Base-by-base conservation (phyloP, 2,329 filamentous ascomycete species). In the Diaporthe amygdali region DNA sequence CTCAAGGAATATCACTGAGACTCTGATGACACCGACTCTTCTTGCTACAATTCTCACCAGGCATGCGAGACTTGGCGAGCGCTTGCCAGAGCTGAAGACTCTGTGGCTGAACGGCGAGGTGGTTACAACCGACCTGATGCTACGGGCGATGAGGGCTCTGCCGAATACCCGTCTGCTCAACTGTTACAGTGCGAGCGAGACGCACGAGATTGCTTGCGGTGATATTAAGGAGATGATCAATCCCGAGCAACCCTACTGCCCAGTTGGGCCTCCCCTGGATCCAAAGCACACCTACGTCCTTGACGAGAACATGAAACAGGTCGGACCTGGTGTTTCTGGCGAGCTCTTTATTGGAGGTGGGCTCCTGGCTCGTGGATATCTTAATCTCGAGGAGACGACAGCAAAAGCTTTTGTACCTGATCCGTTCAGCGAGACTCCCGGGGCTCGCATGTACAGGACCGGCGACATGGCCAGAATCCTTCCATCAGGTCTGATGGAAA, bases 141-240 rank as follows among this genome's bases (percentile, higher is more conserved):
- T 90, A 32, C 88, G 92, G 49, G 91, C 90, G 2, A 84, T 92
- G 67, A 88, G 89, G 68, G 90, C 91, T 2, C 85, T 95, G 5
- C 93, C 93, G 0, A 88, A 91, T 0, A 87, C 90, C 3, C 90
- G 92, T 20, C 82, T 96, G 15, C 88, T 95, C 73, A 96, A 95
- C 75, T 93, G 92, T 76, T 96, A 96, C 82, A 94, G 92, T 77
- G 93, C 93, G 20, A 94, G 93, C 76, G 93, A 96, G 79, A 95
- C 93, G 0, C 93, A 95, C 74, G 93, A 95, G 80, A 91, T 94
- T 72, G 92, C 93, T 1, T 94, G 91, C 74, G 93, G 93, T 49
- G 93, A 95, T 75, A 92, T 95, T 74, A 84, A 86, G 69, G 87
- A 90, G 1, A 93, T 94, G 79, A 80, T 94, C 39, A 85, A 91